Base-by-base conservation (phyloP, 768 basidiomycete species). In the Hericium coralloides region DNA sequence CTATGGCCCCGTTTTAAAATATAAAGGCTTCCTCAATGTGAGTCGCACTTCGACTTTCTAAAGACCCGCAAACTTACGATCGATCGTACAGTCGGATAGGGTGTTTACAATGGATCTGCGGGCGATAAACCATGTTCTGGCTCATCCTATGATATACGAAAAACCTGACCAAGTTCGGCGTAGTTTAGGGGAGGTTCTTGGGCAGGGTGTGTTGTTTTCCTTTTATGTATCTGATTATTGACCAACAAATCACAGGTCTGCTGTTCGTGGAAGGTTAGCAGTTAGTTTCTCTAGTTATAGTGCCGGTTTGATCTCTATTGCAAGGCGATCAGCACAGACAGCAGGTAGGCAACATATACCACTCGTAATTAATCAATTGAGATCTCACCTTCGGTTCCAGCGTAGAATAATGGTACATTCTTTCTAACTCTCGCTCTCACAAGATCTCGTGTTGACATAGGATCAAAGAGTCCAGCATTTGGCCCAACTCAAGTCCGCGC, bases 401-500 rank as follows among this genome's bases (percentile, higher is more conserved):
- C 55, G 55, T 20, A n/a, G 49, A 14, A 45, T 56, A n/a, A 39
- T 56, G 48, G 55, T 56, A 26, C 31, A 31, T 31, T 31, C 6
- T 14, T 18, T 37, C 17, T n/a, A 12, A 18, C 18, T 26, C 25
- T 22, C 37, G 23, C 23, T 23, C n/a, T 22, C 38, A 38, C 25
- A 3, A 38, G 31, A 31, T 50, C 18, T 50, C 15, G 18, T 26
- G 12, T 41, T 39, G 20, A 38, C 14, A 15, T 23, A 15, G 2
- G 31, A 7, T 31, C 7, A 9, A 31, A 56, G 55, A 56, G 47
- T 26, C 55, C 55, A 18, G 55, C 55, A 12, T 56, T 56, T n/a
- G 55, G 55, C 26, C 49, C 55, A 14, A 39, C 38, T 20, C 55
- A 56, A 51, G 39, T 56, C 15, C 48, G 55, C 22, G 41, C 38